Evolutionary conservation across 306 rosid species (phyloP), one percentile per base, ranked within the genome.

Genomic region (Vigna hirtella): DNA sequence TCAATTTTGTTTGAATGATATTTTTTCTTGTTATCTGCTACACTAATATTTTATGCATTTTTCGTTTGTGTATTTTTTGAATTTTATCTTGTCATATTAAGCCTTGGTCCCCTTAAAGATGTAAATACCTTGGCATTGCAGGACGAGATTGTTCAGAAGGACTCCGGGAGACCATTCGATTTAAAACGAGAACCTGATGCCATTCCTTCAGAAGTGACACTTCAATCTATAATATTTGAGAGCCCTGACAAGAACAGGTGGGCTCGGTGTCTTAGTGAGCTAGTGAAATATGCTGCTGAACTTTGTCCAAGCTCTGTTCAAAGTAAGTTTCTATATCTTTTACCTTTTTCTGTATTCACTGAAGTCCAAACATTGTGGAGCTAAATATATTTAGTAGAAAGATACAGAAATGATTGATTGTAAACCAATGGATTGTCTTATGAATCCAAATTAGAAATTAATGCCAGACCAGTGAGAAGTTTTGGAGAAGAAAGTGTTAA

Each of bases 91-190:
- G 56, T 65, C 34, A 32, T 64, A 42, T 79, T 47, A 51, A 34
- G 56, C 43, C 16, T 50, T 70, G 64, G 13, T 20, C 48, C 24
- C 49, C 59, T 26, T 34, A 62, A 42, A 59, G 70, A 24, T 70
- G 67, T 84, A 71, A 63, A 74, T 79, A 61, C 77, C 17, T 72
- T 70, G 81, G 79, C 43, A 45, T 65, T 86, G 51, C 93, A 96
- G 99, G 99, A 96, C 86, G 99, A 96, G 82, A 96, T 93, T 40
- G 96, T 93, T 74, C 99, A 96, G 84, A 90, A 86, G 98, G 99
- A 96, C 83, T 88, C 97, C 18, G 96, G 97, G 72, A 90, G 96
- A 17, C 98, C 98, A 6, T 93, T 91, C 85, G 99, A 96, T 86
- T 85, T 90, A 86, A 96, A 91, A 86, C 88, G 96, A 80, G 99